phyloP scores from a whole-genome alignment of 192 early-diverging fungal species.

The Coemansia interrupta region DNA sequence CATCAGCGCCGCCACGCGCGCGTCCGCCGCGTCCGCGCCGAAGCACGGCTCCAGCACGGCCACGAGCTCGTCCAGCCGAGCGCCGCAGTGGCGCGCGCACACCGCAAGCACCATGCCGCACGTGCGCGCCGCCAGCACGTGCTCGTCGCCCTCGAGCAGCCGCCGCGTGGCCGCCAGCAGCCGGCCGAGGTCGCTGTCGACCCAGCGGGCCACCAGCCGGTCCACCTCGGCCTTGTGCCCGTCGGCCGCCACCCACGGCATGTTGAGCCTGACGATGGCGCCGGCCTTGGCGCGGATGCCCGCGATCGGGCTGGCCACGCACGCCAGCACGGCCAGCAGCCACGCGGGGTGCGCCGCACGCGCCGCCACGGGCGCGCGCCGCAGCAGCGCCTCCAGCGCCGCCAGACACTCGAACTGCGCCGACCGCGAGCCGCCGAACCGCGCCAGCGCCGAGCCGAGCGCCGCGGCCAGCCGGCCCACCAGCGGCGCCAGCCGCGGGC shows the following conservation, averaged over 20 bases:
- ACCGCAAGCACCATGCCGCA: slow-evolving; percentile 46
- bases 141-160: slow-evolving; percentile 23
- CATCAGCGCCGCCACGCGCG: slow-evolving; percentile 32
- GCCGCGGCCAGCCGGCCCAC: slow-evolving; percentile 14
- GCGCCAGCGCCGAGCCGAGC: slow-evolving; percentile 11
- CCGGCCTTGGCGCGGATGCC: slow-evolving; percentile 47
- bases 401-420: slow-evolving; percentile 37
- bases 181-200: slow-evolving; percentile 14
- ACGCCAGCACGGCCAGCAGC: slow-evolving; percentile 40
- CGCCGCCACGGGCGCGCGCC: slow-evolving; percentile 22
- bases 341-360: slow-evolving; percentile 29
- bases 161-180: slow-evolving; percentile 14
- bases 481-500: slow-evolving; percentile 8
- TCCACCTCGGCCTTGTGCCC: slow-evolving; percentile 33
- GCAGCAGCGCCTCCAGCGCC: slow-evolving; percentile 33
- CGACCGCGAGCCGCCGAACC: slow-evolving; percentile 24
- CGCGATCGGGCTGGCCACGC: slow-evolving; percentile 26
- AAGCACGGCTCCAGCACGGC: slow-evolving; percentile 40
- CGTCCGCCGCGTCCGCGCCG: slow-evolving; percentile 19
- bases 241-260: slow-evolving; percentile 48
- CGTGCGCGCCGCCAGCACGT: slow-evolving; percentile 25
- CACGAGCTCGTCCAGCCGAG: slow-evolving; percentile 25
- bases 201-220: slow-evolving; percentile 10
- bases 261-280: slow-evolving; percentile 38
- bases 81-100: slow-evolving; percentile 29